These are phyloP conservation scores for Xerocomus minutiporus DNA, from an alignment of 1,284 basidiomycete genomes.

Conservation along the genomic window DNA sequence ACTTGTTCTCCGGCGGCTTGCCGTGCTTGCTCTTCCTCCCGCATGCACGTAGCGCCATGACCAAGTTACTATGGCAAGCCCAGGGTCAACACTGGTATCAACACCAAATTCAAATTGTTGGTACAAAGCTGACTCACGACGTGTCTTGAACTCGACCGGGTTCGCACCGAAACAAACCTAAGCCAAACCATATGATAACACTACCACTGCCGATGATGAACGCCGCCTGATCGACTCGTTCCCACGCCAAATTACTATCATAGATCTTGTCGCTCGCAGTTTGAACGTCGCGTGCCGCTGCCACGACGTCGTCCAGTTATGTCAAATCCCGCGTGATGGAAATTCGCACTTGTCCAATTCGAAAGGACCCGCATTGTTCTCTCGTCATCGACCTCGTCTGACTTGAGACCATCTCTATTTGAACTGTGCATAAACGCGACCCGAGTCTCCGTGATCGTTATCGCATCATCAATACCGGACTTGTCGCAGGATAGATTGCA, in stretches of 20 bases:
- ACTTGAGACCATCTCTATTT: background rate
- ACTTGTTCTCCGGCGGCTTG: too few relatives aligned
- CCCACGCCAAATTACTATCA: background rate
- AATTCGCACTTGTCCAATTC: background rate
- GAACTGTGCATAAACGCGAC: background rate
- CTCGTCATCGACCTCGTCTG: background rate
- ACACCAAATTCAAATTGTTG: too few relatives aligned
- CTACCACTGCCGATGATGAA: background rate
- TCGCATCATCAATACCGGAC: constrained; percentile 4
- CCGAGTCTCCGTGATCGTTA: constrained; percentile 2
- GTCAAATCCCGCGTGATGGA: background rate
- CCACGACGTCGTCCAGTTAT: background rate
- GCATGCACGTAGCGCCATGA: too few relatives aligned
- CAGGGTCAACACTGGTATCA: too few relatives aligned
- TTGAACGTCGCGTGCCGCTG: background rate
- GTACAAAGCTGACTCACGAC: background rate
- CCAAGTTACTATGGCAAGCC: too few relatives aligned
- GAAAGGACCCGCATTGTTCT: background rate
- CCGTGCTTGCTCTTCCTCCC: too few relatives aligned
- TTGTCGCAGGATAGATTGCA: constrained; percentile 1
- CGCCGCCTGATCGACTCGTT: background rate
- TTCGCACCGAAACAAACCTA: background rate
- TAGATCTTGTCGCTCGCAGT: background rate
- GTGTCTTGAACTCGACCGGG: background rate
- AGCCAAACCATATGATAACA: background rate